phyloP scores from a whole-genome alignment of 106 monocot species.

The Dendrobium officinale region DNA sequence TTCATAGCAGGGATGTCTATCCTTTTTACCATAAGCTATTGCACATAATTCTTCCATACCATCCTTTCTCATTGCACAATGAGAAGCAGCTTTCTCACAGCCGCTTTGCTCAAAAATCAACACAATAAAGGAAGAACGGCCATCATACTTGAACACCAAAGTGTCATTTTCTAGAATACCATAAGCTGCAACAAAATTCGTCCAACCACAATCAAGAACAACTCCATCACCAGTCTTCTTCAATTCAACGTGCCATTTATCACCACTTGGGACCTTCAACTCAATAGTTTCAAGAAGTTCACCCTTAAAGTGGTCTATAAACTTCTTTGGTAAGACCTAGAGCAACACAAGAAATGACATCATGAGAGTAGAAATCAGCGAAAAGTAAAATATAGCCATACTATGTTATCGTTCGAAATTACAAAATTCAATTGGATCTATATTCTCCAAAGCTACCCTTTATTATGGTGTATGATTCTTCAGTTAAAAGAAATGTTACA shows the following conservation, averaged over 20 bases:
- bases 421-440: neutral
- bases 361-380: neutral
- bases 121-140: slow-evolving; percentile 17
- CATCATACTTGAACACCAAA: slow-evolving; percentile 27
- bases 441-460: neutral
- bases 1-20: neutral
- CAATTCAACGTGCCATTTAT: slow-evolving; percentile 17
- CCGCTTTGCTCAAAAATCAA: slow-evolving; percentile 15
- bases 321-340: slow-evolving; percentile 20
- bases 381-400: neutral
- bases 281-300: slow-evolving; percentile 12
- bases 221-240: slow-evolving; percentile 8
- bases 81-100: slow-evolving; percentile 20
- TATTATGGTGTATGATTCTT: neutral
- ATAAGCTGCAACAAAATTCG: slow-evolving; percentile 22
- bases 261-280: slow-evolving; percentile 18
- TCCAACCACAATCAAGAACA: slow-evolving; percentile 20
- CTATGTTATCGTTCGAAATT: neutral
- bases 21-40: neutral
- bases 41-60: slow-evolving; percentile 4
- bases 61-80: slow-evolving; percentile 5
- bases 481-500: neutral
- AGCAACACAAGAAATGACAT: neutral
- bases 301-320: slow-evolving; percentile 5
- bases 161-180: slow-evolving; percentile 10